phyloP scores from a whole-genome alignment of 768 basidiomycete species.

The Lactarius psammicola region DNA sequence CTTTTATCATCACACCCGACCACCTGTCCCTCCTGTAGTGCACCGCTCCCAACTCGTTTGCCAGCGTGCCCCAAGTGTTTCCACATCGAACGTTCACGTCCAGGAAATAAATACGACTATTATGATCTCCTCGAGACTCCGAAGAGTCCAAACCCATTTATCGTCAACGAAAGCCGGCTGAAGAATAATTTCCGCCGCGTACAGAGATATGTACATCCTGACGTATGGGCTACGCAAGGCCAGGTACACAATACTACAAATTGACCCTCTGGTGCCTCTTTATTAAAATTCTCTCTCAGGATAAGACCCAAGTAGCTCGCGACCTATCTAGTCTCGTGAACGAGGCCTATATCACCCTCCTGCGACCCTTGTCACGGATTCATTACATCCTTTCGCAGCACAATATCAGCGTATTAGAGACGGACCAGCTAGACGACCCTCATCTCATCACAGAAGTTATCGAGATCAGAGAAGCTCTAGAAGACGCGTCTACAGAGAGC shows the following conservation, averaged over 20 bases:
- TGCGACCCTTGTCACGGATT: conserved; percentile 69
- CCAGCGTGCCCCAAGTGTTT: conserved; percentile 78
- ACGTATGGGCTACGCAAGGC: conserved; percentile 72
- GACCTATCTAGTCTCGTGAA: conserved; percentile 75
- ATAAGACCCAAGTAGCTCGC: conserved; percentile 58
- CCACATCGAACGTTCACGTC: conserved; percentile 55
- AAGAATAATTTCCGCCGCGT: conserved; percentile 65
- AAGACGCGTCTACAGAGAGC: conserved; percentile 51
- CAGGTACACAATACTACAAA: conserved; percentile 40
- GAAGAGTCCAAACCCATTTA: conserved; percentile 64
- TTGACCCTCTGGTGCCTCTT: not conserved
- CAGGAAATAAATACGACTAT: conserved; percentile 55
- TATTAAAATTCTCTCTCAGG: conserved; percentile 37
- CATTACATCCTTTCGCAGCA: conserved; percentile 76
- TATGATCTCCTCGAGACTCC: conserved; percentile 69
- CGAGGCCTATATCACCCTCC: conserved; percentile 73
- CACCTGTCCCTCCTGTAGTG: conserved; percentile 62
- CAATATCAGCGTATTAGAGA: conserved; percentile 58
- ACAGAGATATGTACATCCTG: conserved; percentile 82
- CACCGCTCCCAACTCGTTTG: conserved; percentile 56
- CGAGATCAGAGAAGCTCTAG: conserved; percentile 74
- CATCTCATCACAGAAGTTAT: conserved; percentile 74
- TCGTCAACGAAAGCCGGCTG: conserved; percentile 58
- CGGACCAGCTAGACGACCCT: conserved; percentile 68
- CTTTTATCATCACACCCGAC: not conserved